These are phyloP conservation scores for Thozetella sp. DNA, from an alignment of 495 filamentous ascomycete genomes.

Conservation along the genomic window DNA sequence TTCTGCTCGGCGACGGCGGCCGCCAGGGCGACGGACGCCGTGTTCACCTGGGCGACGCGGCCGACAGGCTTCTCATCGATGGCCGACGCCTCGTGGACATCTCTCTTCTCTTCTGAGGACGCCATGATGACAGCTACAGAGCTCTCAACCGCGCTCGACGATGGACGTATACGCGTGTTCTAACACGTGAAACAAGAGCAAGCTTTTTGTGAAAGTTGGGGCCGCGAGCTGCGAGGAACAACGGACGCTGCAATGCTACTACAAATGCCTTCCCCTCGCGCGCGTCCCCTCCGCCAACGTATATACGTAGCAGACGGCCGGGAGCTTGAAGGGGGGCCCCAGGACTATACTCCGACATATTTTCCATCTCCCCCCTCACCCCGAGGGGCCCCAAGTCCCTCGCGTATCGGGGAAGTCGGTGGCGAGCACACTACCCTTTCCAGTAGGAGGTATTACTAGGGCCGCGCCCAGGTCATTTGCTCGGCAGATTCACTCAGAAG, in stretches of 20 bases:
- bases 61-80: background rate
- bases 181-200: too few species aligned
- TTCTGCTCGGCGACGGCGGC: slow-evolving; percentile 42
- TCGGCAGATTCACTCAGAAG: background rate
- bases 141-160: too few species aligned
- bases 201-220: too few species aligned
- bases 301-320: background rate
- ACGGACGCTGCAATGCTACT: background rate
- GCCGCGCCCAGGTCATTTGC: too few species aligned
- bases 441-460: background rate
- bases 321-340: background rate
- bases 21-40: slow-evolving; percentile 36
- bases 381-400: background rate
- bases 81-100: background rate
- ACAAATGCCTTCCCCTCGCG: background rate
- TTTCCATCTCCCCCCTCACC: background rate
- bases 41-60: slow-evolving; percentile 10
- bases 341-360: background rate
- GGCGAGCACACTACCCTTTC: background rate
- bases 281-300: too few species aligned
- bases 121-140: background rate
- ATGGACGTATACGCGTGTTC: too few species aligned
- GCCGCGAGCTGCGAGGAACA: background rate
- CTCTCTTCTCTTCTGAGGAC: background rate
- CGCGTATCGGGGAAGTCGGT: background rate